Evolutionary conservation across 768 basidiomycete species (phyloP), one percentile per base, ranked within the genome.

Genomic region (Tubosaeta brunneosetosa): DNA sequence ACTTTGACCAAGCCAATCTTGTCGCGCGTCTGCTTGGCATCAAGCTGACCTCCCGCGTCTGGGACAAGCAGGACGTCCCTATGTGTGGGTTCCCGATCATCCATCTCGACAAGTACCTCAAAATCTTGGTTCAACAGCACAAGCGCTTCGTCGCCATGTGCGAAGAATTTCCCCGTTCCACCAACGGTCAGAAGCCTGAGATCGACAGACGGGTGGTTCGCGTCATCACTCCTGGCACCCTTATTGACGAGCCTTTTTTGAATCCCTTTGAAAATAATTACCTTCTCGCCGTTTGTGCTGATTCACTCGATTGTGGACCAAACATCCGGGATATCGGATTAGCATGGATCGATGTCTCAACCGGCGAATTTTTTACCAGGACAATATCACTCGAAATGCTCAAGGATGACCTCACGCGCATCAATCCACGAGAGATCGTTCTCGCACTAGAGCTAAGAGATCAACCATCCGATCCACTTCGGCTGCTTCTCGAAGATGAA

Each of bases 281-380:
- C 65, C 78, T 97, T 42, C 79, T 97, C 29, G 81, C 92, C 6
- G 74, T 94, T 36, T 71, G 65, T 26, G 33, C 70, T 32, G 43
- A 60, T 12, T 56, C 52, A n/a, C 31, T 38, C 12, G 22, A 17
- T 19, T 52, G 33, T 37, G 44, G 50, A 37, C 14, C 29, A 7
- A 47, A 12, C 36, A 37, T 52, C 26, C 55, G 50, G 26, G 48
- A 65, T 8, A 53, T 83, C n/a, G 91, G 91, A 2, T 73, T 98
- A 37, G 93, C 94, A 6, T 97, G 94, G 86, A 92, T 91, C 25
- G 94, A 98, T 64, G 82, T 97, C 16, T 94, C 94, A 13, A 97
- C 94, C 0, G 91, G 92, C 54, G 94, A 95, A 63, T 91, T 95
- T 67, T 93, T 88, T 67, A 85, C 88, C 11, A 89, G 89, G 57